A percentile compares a stretch with the other conserved stretches of the same genome.
These are phyloP conservation scores for Bremia lactucae DNA, from an alignment of 352 stramenopile species.

Conservation along the genomic window DNA sequence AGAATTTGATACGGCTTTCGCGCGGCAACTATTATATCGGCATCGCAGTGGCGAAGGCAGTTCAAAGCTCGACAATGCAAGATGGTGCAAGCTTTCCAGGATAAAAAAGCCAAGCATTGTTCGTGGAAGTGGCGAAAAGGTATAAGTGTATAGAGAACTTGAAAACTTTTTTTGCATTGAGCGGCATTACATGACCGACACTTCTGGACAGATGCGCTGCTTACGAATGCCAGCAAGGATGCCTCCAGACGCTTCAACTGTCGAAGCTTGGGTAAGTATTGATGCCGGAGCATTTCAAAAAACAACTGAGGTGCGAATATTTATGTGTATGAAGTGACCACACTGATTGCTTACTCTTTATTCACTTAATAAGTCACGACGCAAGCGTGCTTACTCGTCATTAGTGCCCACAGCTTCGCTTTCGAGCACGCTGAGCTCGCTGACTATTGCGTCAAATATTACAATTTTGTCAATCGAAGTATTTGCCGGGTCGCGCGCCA, in stretches of 20 bases:
- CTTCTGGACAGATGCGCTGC: constrained; percentile 27
- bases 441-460: constrained; percentile 46
- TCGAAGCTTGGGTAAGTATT: constrained; percentile 26
- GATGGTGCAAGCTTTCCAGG: constrained; percentile 18
- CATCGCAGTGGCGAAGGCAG: neutral
- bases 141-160: constrained; percentile 1
- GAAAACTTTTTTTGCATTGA: neutral
- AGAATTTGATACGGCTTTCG: constrained; percentile 34
- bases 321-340: neutral
- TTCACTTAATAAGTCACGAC: constrained; percentile 5
- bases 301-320: constrained; percentile 16
- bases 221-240: constrained; percentile 30
- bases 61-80: neutral
- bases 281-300: constrained; percentile 1
- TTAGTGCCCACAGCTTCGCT: constrained; percentile 8
- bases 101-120: constrained; percentile 1
- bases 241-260: constrained; percentile 20
- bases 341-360: constrained; percentile 1
- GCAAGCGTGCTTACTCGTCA: constrained; percentile 15
- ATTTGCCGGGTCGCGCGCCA: constrained; percentile 40
- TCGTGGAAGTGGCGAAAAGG: constrained; percentile 8
- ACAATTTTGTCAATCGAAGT: constrained; percentile 76
- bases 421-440: constrained; percentile 14
- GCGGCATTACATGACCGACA: no score
- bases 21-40: constrained; percentile 7